A percentile compares a stretch with the other conserved stretches of the same genome.
phyloP scores from a whole-genome alignment of 192 early-diverging fungal genomes.

The Tieghemiomyces parasiticus region DNA sequence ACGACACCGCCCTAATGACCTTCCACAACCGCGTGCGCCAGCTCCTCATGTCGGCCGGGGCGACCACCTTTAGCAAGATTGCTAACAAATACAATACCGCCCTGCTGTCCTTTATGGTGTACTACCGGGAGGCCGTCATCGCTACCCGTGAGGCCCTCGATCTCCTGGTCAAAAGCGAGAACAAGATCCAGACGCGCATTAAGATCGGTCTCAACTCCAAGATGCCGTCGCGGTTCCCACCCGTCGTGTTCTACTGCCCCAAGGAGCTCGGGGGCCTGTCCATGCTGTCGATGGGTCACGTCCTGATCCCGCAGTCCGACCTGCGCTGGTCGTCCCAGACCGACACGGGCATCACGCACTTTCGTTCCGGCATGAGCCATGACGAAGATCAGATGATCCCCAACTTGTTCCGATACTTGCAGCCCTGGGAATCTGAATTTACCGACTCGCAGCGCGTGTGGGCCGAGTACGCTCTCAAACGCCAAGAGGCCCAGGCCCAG shows the following conservation, averaged over 20 bases:
- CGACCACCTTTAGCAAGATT: slow-evolving; percentile 96
- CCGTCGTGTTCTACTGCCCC: slow-evolving; percentile 76
- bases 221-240: slow-evolving; percentile 95
- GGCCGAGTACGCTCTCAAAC: slow-evolving; percentile 96
- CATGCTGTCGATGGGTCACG: slow-evolving; percentile 99
- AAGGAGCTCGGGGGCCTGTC: slow-evolving; percentile 94
- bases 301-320: slow-evolving; percentile 94
- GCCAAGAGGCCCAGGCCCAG: slow-evolving; percentile 92
- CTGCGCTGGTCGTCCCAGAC: slow-evolving; percentile 95
- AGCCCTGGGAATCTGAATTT: slow-evolving; percentile 99
- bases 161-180: slow-evolving; percentile 93
- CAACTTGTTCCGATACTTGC: slow-evolving; percentile 93
- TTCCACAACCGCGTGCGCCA: slow-evolving; percentile 96
- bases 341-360: slow-evolving; percentile 91
- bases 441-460: slow-evolving; percentile 97
- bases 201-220: slow-evolving; percentile 99
- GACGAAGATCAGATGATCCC: slow-evolving; percentile 95
- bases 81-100: slow-evolving; percentile 92
- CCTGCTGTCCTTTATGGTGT: slow-evolving; percentile 93
- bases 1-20: slow-evolving; percentile 76
- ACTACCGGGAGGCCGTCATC: slow-evolving; percentile 95
- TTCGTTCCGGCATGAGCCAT: slow-evolving; percentile 96
- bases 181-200: slow-evolving; percentile 97
- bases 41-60: slow-evolving; percentile 95
- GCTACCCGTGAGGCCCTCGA: slow-evolving; percentile 95